Evolutionary conservation across 345 rosid species (phyloP), one percentile per base, ranked within the genome.

Genomic region (Crucihimalaya himalaica): DNA sequence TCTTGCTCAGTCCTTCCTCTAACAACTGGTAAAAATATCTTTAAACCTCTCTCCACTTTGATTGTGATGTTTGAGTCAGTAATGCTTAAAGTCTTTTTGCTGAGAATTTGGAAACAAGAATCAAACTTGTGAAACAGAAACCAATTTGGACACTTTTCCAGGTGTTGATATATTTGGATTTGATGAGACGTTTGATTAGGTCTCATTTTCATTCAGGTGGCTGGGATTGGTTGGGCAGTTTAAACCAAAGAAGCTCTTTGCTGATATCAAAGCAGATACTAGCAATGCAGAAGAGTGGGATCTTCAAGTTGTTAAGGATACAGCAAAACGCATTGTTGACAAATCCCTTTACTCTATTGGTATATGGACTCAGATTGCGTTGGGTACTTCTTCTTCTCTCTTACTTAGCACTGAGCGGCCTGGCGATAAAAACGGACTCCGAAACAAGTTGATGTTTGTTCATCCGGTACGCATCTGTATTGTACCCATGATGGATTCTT

Each of bases 341-440:
- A 86, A 86, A 76, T 89, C 98, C 0, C 88, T 87, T 28, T 89
- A 89, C 78, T 82, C 96, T 0, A 8, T 91, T 50, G 93, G 88
- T 37, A 42, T 83, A 34, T 85, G 79, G 81, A 76, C 96, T 12
- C 96, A 87, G 76, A 72, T 90, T 59, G 80, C 93, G 19, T 47
- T 85, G 1, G 67, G 81, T 32, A 59, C 89, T 28, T 76, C 87
- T 6, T 62, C 89, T 0, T 86, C 92, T 42, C 43, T 89, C 12
- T 35, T 91, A 62, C 61, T 85, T 28, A 79, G 72, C 77, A 81
- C 88, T 5, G 96, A 93, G 55, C 46, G 81, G 1, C 86, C 78
- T 29, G 98, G 92, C 1, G 87, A 89, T 32, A 83, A 81, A 74
- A 75, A 82, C 2, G 82, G 72, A 43, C 74, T 70, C 19, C 86